Evolutionary conservation across 73 alveolate species (phyloP).

Genomic region (Diophrys sp.): DNA sequence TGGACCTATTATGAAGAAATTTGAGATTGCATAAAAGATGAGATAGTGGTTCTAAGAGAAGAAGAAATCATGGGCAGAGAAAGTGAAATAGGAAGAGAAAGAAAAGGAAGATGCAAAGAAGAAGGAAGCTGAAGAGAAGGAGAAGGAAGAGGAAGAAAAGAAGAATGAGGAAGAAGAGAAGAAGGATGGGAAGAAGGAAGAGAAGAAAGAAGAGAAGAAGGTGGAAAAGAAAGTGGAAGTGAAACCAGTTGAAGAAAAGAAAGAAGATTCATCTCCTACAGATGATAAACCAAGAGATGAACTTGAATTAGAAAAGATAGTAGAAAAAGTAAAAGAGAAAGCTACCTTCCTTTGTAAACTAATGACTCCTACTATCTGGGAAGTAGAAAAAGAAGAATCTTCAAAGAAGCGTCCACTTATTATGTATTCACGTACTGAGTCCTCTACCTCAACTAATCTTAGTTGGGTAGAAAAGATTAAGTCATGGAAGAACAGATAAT

Average conservation of each 20-base stretch:
- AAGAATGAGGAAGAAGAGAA: conserved; percentile 1
- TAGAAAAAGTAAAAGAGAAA: conserved; percentile 48
- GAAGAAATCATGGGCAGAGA: conserved; percentile 9
- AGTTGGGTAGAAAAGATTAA: conserved; percentile 39
- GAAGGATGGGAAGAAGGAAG: neutral
- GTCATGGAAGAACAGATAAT: conserved; percentile 33
- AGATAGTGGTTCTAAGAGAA: conserved; percentile 51
- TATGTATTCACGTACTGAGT: conserved; percentile 12
- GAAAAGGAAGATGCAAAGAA: conserved; percentile 7
- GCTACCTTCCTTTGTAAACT: conserved; percentile 57
- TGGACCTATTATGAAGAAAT: conserved; percentile 36
- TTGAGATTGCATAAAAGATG: conserved; percentile 56
- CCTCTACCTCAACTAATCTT: neutral
- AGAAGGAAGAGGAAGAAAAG: neutral
- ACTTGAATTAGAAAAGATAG: conserved; percentile 37
- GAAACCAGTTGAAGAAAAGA: neutral
- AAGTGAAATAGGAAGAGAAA: conserved; percentile 1
- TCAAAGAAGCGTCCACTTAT: conserved; percentile 12
- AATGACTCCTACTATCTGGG: conserved; percentile 39
- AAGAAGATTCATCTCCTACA: neutral
- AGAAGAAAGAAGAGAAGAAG: conserved; percentile 5
- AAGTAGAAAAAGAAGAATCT: conserved; percentile 13
- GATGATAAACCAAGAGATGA: conserved; percentile 41
- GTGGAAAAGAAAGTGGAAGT: conserved; percentile 21
- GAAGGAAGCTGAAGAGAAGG: conserved; percentile 1